Conservation (phyloP, 441 rosid species). For the Breynia disticha region DNA sequence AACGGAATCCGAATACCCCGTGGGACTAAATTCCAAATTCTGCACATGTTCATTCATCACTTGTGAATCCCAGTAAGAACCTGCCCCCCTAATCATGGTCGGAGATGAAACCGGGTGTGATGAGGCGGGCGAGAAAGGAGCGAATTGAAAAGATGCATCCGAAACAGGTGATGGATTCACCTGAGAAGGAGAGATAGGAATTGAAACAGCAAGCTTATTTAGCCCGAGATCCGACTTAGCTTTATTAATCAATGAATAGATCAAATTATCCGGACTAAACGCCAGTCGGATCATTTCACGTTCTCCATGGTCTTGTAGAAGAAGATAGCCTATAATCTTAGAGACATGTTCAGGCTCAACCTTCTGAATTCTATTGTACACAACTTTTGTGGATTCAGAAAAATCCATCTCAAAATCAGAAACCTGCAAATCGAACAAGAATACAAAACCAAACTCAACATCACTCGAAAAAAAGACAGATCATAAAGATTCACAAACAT, state of each 20-base stretch:
- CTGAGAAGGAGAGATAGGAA: constrained; percentile 30
- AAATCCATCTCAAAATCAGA: constrained; percentile 54
- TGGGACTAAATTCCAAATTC: constrained; percentile 25
- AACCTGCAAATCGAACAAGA: constrained; percentile 21
- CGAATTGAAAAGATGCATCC: constrained; percentile 32
- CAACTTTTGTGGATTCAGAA: constrained; percentile 62
- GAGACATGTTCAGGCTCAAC: constrained; percentile 74
- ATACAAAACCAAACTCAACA: neutral
- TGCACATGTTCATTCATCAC: constrained; percentile 17
- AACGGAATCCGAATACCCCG: constrained; percentile 23
- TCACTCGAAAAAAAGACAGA: neutral
- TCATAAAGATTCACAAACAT: neutral
- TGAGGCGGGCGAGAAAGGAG: constrained; percentile 23
- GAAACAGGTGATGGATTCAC: constrained; percentile 22
- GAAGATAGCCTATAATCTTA: constrained; percentile 71
- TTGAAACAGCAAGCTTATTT: constrained; percentile 24
- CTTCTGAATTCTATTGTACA: constrained; percentile 67
- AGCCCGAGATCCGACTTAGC: constrained; percentile 60
- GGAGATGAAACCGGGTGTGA: constrained; percentile 22
- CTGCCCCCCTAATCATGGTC: constrained; percentile 15
- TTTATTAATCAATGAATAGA: constrained; percentile 44
- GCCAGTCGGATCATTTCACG: constrained; percentile 82
- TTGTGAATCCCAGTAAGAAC: constrained; percentile 30
- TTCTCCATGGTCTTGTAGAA: constrained; percentile 63
- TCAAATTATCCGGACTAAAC: constrained; percentile 54